Conservation (phyloP, 257 asterid genomes). For the Mentha longifolia region DNA sequence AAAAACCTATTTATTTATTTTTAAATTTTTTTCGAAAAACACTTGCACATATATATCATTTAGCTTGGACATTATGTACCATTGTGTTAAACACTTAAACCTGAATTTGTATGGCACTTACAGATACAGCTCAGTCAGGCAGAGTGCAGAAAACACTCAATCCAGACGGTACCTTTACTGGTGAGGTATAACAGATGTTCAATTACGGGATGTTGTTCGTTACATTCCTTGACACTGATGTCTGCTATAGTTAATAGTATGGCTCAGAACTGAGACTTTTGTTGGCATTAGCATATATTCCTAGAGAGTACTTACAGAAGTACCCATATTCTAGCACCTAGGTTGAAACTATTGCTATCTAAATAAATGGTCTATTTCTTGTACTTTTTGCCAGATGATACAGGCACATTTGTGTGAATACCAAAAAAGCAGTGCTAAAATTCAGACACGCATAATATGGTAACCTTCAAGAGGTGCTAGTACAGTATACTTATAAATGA, state of each 20-base stretch:
- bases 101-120: background rate
- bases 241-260: slow-evolving; percentile 1
- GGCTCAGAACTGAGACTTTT: background rate
- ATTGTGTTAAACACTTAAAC: slow-evolving; percentile 11
- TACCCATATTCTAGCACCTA: slow-evolving; percentile 2
- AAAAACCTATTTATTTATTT: background rate
- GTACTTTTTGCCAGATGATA: slow-evolving; percentile 14
- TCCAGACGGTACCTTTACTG: background rate
- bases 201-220: background rate
- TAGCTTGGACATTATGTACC: background rate
- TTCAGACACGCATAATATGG: background rate
- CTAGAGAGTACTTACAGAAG: background rate
- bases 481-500: background rate
- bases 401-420: background rate
- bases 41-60: background rate
- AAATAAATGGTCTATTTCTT: background rate
- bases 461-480: background rate
- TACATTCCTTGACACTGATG: background rate
- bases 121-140: background rate
- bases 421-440: too few relatives aligned
- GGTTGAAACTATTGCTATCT: slow-evolving; percentile 6
- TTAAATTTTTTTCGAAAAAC: background rate
- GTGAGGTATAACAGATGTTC: background rate
- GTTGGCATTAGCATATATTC: slow-evolving; percentile 3
- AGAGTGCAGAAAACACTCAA: background rate